Evolutionary conservation across 108 stramenopile genomes (phyloP), one percentile per base, ranked within the genome.

Genomic region (Ochromonas danica): DNA sequence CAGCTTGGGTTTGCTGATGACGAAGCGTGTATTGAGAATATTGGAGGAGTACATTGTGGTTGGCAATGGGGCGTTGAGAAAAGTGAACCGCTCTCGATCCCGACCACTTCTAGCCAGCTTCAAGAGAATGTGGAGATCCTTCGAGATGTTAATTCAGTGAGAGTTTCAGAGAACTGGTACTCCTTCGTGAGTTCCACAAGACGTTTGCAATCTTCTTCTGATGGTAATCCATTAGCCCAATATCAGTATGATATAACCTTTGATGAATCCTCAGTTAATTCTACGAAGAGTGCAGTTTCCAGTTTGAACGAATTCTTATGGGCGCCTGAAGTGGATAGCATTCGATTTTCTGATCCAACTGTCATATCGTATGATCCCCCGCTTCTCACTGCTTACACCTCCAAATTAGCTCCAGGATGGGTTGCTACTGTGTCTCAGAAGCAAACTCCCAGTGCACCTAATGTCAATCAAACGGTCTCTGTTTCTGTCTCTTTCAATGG

Each of bases 401-500:
- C 10, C 33, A 33, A 33, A 14, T 36, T 35, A 67, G 3, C 63
- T 6, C 35, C 35, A 36, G 63, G 63, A 67, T 67, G 63, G 63
- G 25, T 28, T 28, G 27, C 6, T 10, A 6, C 3, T 41, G 35
- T 36, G 31, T 3, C 43, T 57, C 14, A 75, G 22, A 22, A 14
- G n/a, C 10, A 35, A 6, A 60, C 3, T 6, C 10, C 10, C 3
- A 3, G 35, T 75, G 36, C 17, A 14, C 3, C 10, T 75, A 33
- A 41, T 38, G 40, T 35, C 38, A 6, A 6, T 41, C 14, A 25
- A 27, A 75, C 40, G 14, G 91, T 91, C 0, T 85, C 80, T 38
- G 78, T 92, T 1, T 82, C 88, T 39, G 86, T 92, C 14, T 82
- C 90, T 6, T 77, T 82, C 31, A 92, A 92, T 61, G 91, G 90